A percentile compares a stretch with the other conserved stretches of the same genome.
These are phyloP conservation scores for Aquilaria sinensis DNA, from an alignment of 345 rosid species.

Conservation along the genomic window DNA sequence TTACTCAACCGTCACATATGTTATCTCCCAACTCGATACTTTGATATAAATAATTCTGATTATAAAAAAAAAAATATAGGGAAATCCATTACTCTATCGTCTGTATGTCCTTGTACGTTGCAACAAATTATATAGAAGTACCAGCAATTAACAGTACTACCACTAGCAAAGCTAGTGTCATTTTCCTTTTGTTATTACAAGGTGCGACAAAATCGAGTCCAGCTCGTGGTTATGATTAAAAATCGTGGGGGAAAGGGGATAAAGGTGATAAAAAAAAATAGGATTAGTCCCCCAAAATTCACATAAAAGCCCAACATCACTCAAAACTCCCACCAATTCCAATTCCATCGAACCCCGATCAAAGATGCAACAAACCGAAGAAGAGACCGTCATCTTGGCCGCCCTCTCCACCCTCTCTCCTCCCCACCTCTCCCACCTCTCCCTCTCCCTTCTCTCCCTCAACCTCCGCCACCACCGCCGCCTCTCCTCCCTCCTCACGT, in stretches of 20 bases:
- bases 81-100: background rate
- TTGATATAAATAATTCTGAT: background rate
- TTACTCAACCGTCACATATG: conserved; percentile 5
- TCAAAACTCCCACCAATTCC: conserved; percentile 14
- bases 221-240: background rate
- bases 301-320: conserved; percentile 14
- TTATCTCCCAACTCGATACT: background rate
- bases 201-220: background rate
- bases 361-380: conserved; percentile 29
- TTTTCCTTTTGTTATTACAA: no score
- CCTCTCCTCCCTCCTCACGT: conserved; percentile 62
- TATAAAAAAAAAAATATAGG: no score
- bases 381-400: conserved; percentile 40
- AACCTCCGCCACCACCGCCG: conserved; percentile 53
- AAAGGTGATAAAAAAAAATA: background rate
- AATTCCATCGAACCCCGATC: conserved; percentile 33
- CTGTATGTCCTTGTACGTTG: background rate
- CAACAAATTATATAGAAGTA: conserved; percentile 3
- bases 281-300: background rate
- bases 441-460: conserved; percentile 40
- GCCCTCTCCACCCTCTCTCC: conserved; percentile 60
- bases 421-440: conserved; percentile 42
- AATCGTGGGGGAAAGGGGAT: background rate
- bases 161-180: no score
- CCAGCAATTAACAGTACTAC: background rate